A percentile compares a stretch with the other conserved stretches of the same genome.
Conservation (phyloP, 2,329 filamentous ascomycete species). For the Hymenoscyphus repandus region DNA sequence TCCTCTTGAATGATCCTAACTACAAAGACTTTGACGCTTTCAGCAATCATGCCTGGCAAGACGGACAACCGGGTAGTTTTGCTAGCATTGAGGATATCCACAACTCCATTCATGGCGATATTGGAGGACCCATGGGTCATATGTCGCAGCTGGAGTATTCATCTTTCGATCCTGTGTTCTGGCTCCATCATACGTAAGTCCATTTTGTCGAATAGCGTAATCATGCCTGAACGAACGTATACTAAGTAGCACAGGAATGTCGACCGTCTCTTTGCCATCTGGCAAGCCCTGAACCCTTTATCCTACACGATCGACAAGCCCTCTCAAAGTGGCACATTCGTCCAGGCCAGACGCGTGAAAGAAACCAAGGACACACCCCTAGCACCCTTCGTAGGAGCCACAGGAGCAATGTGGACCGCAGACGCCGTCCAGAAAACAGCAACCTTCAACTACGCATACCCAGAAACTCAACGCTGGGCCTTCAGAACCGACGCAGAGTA, state of each 20-base stretch:
- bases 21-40: conserved; percentile 33
- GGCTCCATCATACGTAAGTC: conserved; percentile 18
- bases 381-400: conserved; percentile 30
- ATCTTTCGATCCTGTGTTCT: conserved; percentile 49
- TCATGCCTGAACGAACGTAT: conserved; percentile 39
- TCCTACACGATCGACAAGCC: conserved; percentile 48
- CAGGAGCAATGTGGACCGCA: conserved; percentile 43
- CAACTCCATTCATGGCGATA: conserved; percentile 36
- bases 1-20: conserved; percentile 38
- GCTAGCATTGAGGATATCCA: conserved; percentile 38
- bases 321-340: conserved; percentile 28
- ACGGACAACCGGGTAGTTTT: conserved; percentile 9
- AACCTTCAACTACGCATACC: conserved; percentile 10
- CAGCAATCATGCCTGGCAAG: conserved; percentile 21
- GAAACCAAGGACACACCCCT: conserved; percentile 33
- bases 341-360: conserved; percentile 11
- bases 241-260: conserved; percentile 42
- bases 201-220: conserved; percentile 45
- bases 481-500: conserved; percentile 15
- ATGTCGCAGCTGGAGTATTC: conserved; percentile 66
- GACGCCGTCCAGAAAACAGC: conserved; percentile 34
- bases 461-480: conserved; percentile 34
- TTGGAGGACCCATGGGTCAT: conserved; percentile 46
- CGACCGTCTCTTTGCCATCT: conserved; percentile 69
- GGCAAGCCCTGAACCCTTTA: conserved; percentile 68